Evolutionary conservation across 495 filamentous ascomycete genomes (phyloP).

Genomic region (Apiosordaria backusii): DNA sequence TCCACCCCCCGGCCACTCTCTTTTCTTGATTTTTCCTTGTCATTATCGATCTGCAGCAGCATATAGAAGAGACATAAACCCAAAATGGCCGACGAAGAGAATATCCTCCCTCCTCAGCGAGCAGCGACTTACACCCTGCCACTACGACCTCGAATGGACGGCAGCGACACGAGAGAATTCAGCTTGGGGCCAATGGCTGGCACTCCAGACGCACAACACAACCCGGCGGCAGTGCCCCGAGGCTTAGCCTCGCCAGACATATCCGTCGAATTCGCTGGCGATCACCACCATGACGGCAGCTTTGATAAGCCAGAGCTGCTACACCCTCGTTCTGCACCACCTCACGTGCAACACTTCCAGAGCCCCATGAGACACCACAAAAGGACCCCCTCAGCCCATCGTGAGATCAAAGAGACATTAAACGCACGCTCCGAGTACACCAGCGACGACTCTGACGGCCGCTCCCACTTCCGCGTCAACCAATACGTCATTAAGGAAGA

Average conservation of each 20-base stretch:
- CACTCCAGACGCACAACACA: not conserved
- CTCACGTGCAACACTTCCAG: conserved; percentile 43
- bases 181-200: conserved; percentile 14
- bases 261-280: conserved; percentile 37
- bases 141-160: conserved; percentile 15
- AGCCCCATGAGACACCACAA: conserved; percentile 74
- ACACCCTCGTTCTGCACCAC: conserved; percentile 37
- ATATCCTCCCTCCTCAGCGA: not conserved
- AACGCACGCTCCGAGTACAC: conserved; percentile 85
- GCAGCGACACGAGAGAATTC: conserved; percentile 1
- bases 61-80: not conserved
- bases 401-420: conserved; percentile 85
- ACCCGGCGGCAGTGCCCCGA: conserved; percentile 20
- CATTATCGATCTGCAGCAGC: not conserved
- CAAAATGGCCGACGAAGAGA: conserved; percentile 12
- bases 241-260: conserved; percentile 39
- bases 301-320: conserved; percentile 16
- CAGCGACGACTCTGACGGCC: conserved; percentile 78
- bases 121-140: conserved; percentile 19
- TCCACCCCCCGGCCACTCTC: not conserved
- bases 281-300: conserved; percentile 11
- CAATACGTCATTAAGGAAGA: conserved; percentile 94
- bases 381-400: conserved; percentile 65
- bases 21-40: not conserved
- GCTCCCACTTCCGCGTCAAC: conserved; percentile 74